Percentiles rank a stretch among this genome's conserved stretches.
Conservation (phyloP, 352 stramenopile genomes). For the Globisporangium iwayamae region DNA sequence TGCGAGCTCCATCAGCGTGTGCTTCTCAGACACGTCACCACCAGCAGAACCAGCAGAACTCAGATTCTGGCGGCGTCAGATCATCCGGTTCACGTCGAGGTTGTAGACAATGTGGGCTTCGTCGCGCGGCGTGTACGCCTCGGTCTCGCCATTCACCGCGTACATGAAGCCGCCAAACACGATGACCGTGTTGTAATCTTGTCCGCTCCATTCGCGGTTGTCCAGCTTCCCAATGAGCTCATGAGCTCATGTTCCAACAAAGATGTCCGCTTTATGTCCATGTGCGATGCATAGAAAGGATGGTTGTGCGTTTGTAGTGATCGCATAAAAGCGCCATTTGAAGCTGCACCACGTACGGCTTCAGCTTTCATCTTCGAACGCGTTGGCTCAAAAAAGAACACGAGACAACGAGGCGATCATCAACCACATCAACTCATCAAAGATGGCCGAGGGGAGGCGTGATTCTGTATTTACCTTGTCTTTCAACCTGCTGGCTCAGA, state of each 20-base stretch:
- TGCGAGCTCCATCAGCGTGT: slow-evolving; percentile 30
- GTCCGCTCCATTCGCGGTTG: neutral
- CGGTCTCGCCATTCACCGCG: slow-evolving; percentile 32
- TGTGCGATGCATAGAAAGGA: neutral
- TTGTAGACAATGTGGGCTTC: slow-evolving; percentile 46
- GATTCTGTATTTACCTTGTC: neutral
- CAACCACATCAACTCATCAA: neutral
- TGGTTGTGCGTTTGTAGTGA: no score
- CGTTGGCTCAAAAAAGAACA: neutral
- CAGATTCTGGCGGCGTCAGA: slow-evolving; percentile 47
- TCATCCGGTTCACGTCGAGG: slow-evolving; percentile 60
- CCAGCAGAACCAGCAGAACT: neutral
- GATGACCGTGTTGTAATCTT: slow-evolving; percentile 27
- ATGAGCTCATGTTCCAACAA: slow-evolving; percentile 2
- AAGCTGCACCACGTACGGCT: neutral
- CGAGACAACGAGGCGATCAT: neutral
- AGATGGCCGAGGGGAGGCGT: neutral
- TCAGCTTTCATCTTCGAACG: slow-evolving; percentile 6
- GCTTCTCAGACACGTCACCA: neutral
- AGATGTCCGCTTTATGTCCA: neutral
- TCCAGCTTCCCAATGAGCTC: neutral
- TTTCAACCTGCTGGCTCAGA: no score
- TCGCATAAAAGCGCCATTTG: neutral
- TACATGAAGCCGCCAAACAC: slow-evolving; percentile 53
- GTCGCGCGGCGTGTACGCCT: slow-evolving; percentile 27